Conservation (phyloP, 2,329 filamentous ascomycete species). For the Pseudocercospora crystallina region DNA sequence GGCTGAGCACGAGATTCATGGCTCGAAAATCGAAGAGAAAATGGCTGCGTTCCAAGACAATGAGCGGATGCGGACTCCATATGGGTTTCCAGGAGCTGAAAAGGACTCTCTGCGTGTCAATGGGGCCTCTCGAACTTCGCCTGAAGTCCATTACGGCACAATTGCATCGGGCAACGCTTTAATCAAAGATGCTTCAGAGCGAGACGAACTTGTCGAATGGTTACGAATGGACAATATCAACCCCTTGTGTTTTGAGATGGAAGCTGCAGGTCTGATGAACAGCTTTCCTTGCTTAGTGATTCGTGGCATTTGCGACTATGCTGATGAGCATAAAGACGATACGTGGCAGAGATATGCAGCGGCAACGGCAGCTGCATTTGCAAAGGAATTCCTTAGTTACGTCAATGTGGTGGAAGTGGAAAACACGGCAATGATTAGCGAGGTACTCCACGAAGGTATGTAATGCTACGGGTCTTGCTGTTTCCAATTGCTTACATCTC, state of each 20-base stretch:
- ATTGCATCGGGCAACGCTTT: slow-evolving; percentile 44
- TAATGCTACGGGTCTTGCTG: no score
- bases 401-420: no score
- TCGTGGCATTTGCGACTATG: slow-evolving; percentile 28
- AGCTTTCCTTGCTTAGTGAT: slow-evolving; percentile 26
- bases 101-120: background rate
- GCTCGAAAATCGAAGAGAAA: background rate
- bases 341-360: slow-evolving; percentile 26
- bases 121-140: slow-evolving; percentile 4
- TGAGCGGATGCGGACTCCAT: background rate
- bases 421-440: no score
- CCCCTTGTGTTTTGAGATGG: slow-evolving; percentile 20
- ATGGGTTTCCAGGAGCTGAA: background rate
- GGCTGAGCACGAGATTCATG: slow-evolving; percentile 4
- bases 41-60: background rate
- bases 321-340: slow-evolving; percentile 26
- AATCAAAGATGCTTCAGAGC: slow-evolving; percentile 36
- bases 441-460: no score
- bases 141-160: slow-evolving; percentile 38
- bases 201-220: slow-evolving; percentile 27
- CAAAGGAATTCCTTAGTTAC: slow-evolving; percentile 17
- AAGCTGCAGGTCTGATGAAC: slow-evolving; percentile 25
- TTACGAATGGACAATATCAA: background rate
- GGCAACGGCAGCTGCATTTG: slow-evolving; percentile 24
- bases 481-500: no score